phyloP scores from a whole-genome alignment of 495 filamentous ascomycete genomes.

The Xylaria cubensis region DNA sequence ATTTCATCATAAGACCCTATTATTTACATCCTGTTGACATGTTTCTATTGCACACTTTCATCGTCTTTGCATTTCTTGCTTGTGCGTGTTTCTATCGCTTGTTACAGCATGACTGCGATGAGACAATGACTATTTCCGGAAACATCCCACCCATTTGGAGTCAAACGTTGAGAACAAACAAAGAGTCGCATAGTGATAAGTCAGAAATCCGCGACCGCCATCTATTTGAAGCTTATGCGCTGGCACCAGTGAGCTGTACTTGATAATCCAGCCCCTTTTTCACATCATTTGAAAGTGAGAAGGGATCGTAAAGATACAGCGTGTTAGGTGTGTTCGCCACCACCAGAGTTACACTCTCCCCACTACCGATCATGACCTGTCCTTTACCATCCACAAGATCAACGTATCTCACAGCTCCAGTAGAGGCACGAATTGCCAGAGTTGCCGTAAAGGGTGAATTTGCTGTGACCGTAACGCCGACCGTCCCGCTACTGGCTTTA shows the following conservation, averaged over 20 bases:
- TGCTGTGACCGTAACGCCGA: conserved; percentile 36
- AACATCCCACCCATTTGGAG: background rate
- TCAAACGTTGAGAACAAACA: background rate
- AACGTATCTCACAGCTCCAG: conserved; percentile 42
- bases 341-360: conserved; percentile 47
- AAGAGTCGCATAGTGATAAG: background rate
- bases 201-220: background rate
- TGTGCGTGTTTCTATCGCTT: background rate
- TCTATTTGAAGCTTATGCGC: background rate
- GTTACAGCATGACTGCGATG: background rate
- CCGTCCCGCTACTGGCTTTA: conserved; percentile 15
- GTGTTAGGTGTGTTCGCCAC: conserved; percentile 50
- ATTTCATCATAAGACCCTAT: background rate
- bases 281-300: conserved; percentile 46
- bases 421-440: conserved; percentile 41
- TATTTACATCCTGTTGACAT: background rate
- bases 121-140: conserved; percentile 25
- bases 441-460: conserved; percentile 41
- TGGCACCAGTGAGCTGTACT: conserved; percentile 47
- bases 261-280: conserved; percentile 50
- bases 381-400: conserved; percentile 37
- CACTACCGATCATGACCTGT: conserved; percentile 16
- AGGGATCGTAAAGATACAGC: conserved; percentile 51
- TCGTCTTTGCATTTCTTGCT: background rate
- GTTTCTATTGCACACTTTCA: too few relatives aligned